Evolutionary conservation across 1,139 yeast species (phyloP).

Genomic region (Arxiozyma bovina): DNA sequence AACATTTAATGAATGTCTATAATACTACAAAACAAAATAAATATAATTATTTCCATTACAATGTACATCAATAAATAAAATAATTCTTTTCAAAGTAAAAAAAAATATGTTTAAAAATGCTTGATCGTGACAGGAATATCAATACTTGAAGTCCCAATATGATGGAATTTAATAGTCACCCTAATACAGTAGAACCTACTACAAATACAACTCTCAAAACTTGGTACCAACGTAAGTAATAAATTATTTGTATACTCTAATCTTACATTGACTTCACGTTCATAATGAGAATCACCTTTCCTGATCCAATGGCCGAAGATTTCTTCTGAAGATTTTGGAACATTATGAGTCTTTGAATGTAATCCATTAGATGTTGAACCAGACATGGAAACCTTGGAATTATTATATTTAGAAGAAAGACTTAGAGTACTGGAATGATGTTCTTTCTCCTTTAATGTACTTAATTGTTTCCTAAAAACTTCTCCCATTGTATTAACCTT

Average conservation of each 20-base stretch:
- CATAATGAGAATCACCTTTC: slow-evolving; percentile 18
- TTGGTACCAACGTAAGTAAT: slow-evolving; percentile 43
- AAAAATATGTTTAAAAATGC: slow-evolving; percentile 9
- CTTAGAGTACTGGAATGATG: neutral
- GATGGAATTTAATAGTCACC: slow-evolving; percentile 30
- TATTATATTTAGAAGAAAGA: neutral
- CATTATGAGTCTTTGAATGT: neutral
- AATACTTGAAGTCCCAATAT: slow-evolving; percentile 26
- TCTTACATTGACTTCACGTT: slow-evolving; percentile 24
- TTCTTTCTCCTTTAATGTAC: slow-evolving; percentile 3
- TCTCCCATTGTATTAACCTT: slow-evolving; percentile 13
- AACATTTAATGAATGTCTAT: too few species aligned
- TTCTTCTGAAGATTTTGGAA: slow-evolving; percentile 15
- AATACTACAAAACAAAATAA: neutral
- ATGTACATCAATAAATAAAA: neutral
- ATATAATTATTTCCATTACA: too few species aligned
- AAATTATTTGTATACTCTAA: slow-evolving; percentile 27
- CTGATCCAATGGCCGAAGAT: slow-evolving; percentile 27
- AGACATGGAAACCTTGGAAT: slow-evolving; percentile 1
- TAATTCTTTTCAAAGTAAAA: too few species aligned
- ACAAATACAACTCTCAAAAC: slow-evolving; percentile 48
- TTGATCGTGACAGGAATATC: slow-evolving; percentile 35
- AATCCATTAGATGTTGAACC: neutral
- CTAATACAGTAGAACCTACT: slow-evolving; percentile 43
- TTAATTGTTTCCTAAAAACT: slow-evolving; percentile 23